A percentile compares a stretch with the other conserved stretches of the same genome.
Conservation (phyloP, 1,284 basidiomycete genomes). For the Cryptococcus jaspeensis region DNA sequence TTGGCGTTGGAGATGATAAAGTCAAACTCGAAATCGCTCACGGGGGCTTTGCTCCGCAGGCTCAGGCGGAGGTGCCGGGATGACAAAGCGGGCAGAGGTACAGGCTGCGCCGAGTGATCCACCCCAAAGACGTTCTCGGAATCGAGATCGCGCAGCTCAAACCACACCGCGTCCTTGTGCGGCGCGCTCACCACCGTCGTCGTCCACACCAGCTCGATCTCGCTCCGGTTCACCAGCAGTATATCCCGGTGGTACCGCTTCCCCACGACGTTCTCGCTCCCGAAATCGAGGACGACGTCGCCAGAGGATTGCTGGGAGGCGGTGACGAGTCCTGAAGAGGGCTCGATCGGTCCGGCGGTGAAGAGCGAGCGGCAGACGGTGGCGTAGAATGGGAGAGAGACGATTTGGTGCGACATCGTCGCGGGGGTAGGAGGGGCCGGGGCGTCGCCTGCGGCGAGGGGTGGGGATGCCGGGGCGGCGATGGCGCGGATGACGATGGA, state of each 20-base stretch:
- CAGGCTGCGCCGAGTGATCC: conserved; percentile 39
- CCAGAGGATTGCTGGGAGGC: conserved; percentile 39
- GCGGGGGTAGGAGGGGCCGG: not conserved
- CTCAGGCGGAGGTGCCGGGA: conserved; percentile 43
- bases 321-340: conserved; percentile 29
- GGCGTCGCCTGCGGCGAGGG: not conserved
- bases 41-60: conserved; percentile 32
- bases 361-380: conserved; percentile 48
- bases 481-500: conserved; percentile 41
- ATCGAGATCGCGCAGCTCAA: conserved; percentile 47
- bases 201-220: conserved; percentile 47
- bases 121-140: conserved; percentile 50
- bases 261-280: conserved; percentile 42
- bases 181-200: conserved; percentile 39
- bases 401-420: conserved; percentile 22
- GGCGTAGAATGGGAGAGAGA: conserved; percentile 46
- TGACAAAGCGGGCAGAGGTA: conserved; percentile 44
- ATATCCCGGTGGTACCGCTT: conserved; percentile 44
- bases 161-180: conserved; percentile 45
- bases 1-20: conserved; percentile 46
- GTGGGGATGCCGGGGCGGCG: not conserved
- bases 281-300: conserved; percentile 42
- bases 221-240: conserved; percentile 46
- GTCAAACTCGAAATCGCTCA: conserved; percentile 44
- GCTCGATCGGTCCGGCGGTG: conserved; percentile 42